phyloP scores from a whole-genome alignment of 106 monocot species.

The Chionographis japonica region DNA sequence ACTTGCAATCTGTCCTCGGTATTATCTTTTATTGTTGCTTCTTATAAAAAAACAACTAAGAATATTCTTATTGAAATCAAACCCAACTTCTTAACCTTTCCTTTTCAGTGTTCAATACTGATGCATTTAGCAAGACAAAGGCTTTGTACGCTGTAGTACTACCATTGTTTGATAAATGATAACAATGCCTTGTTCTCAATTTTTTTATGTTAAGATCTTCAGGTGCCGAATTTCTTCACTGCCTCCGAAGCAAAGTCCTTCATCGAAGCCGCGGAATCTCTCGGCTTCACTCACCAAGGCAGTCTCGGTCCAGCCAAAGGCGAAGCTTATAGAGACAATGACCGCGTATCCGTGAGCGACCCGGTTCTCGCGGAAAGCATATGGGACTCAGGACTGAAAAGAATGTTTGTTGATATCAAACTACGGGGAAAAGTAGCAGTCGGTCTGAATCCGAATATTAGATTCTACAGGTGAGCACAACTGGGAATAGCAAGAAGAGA shows the following conservation, averaged over 20 bases:
- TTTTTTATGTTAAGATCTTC: conserved; percentile 9
- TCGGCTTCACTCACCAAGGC: conserved; percentile 88
- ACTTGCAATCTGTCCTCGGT: no score
- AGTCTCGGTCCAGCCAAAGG: conserved; percentile 82
- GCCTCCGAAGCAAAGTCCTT: conserved; percentile 67
- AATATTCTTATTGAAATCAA: no score
- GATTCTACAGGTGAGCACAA: conserved; percentile 74
- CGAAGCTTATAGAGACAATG: conserved; percentile 93
- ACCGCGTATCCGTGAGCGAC: conserved; percentile 73
- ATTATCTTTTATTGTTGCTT: no score
- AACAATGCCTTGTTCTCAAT: background rate
- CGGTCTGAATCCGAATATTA: conserved; percentile 88
- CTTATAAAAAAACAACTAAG: no score
- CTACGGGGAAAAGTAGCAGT: conserved; percentile 51
- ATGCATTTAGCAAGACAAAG: no score
- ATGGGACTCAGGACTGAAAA: conserved; percentile 79
- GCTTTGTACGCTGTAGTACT: no score
- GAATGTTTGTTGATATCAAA: conserved; percentile 61
- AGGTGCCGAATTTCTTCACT: conserved; percentile 78
- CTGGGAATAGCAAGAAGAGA: no score
- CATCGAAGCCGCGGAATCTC: conserved; percentile 59
- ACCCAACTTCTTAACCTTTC: no score
- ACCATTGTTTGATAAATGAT: background rate
- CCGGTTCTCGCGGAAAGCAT: conserved; percentile 59
- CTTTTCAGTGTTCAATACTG: no score